Base-by-base conservation (phyloP, 805 yeast species). In the Saturnispora mendoncae region DNA sequence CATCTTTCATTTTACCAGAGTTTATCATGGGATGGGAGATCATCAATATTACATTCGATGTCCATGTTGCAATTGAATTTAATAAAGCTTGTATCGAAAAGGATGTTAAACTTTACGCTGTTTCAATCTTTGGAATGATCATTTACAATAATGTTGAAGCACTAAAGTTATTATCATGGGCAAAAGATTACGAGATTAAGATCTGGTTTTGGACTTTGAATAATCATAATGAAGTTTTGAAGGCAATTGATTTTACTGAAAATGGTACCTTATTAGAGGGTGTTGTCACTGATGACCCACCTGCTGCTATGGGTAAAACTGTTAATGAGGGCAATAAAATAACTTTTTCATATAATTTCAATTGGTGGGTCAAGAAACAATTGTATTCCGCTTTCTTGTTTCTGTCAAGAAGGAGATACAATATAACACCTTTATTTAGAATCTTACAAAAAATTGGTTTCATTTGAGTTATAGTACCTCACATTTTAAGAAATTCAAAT, bases 161-260 rank as follows among this genome's bases (percentile, higher is more conserved):
- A 13, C 31, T 45, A 4, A 41, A 47, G 12, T 38, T 57, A 8
- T 31, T 51, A 5, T 17, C 42, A 2, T 54, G 49, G 39, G 46
- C 51, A 19, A 24, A 38, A 13, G 34, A 45, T 7, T 41, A 55
- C n/a, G 33, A 52, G 13, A 10, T 61, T 3, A 49, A 52, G 29
- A 44, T 63, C 13, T 64, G 64, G 62, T 48, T 62, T 38, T 64
- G 68, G 68, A 64, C 68, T 10, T 53, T 61, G 20, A 64, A 63
- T 45, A 38, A 48, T 19, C 42, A 46, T 8, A 33, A 46, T 14
- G 62, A 56, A 21, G 36, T 60, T 8, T 34, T 44, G 10, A 38
- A 44, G 13, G 53, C 54, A 4, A 21, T 48, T 1, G 33, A 50
- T 3, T 27, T 38, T 7, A 15, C 41, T 4, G 17, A 32, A 17